Base-by-base conservation (phyloP, 768 basidiomycete genomes). In the Tricholoma bakamatsutake region DNA sequence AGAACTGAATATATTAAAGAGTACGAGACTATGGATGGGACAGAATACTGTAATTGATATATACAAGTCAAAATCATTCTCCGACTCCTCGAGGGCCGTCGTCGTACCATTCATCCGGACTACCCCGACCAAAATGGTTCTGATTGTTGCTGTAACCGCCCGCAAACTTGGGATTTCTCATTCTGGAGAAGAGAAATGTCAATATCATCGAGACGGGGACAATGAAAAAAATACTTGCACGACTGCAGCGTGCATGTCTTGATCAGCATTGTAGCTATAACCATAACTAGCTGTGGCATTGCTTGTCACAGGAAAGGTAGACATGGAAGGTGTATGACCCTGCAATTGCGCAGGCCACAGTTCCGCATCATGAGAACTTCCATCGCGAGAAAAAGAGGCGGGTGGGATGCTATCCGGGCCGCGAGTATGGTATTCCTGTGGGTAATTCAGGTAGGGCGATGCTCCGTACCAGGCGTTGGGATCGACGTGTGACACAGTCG, bases 361-460 rank as follows among this genome's bases (percentile, higher is more conserved):
- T 48, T 8, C 46, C n/a, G 11, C 28, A 48, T 5, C 7, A n/a
- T 37, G 35, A 37, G 35, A 37, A 13, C 13, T 15, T 13, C 13
- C 35, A 2, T 37, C 35, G 6, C 13, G 35, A 15, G 35, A 4
- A 37, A 27, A 27, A 4, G 46, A 47, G 46, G 46, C 28, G 15
- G 28, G 27, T 30, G 27, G 5, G 27, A 27, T 27, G 12, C 6
- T 15, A 27, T 24, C n/a, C 46, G 18, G 13, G 42, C 46, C 46
- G 47, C 34, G 56, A 47, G 56, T 50, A 40, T 3, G 28, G 11
- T 51, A 8, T 35, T 15, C 50, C 52, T 50, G 52, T 42, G 21
- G 39, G 43, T 33, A 53, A 51, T 57, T 9, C 34, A 28, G 24
- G 54, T 51, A 30, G 52, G 49, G 17, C 48, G 58, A 51, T 48